Base-by-base conservation (phyloP, 2,329 filamentous ascomycete species). In the Graphilbum sp. region DNA sequence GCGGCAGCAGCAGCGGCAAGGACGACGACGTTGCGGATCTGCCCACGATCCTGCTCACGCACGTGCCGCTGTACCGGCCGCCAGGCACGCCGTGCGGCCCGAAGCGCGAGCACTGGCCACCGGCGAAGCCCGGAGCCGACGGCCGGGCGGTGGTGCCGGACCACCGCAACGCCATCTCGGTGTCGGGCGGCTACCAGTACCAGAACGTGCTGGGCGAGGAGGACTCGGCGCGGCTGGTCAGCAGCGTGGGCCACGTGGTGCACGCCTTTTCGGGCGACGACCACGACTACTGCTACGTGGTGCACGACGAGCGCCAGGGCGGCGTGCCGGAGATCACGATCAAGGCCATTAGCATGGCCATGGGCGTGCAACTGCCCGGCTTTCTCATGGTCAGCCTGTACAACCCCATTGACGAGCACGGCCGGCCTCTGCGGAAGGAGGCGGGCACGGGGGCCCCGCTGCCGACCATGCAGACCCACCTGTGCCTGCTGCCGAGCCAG, bases 231-330 rank as follows among this genome's bases (percentile, higher is more conserved):
- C 75, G 77, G 37, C 63, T 98, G 29, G 63, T 94, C 32, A 69
- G 78, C 42, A 82, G 77, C 45, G 66, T 94, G 25, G 86, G 85
- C 25, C 83, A 90, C 44, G 73, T 96, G 12, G 67, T 74, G 3
- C 80, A 90, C 46, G 80, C 87, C 32, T 98, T 96, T 53, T 94
- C 86, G 0, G 90, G 90, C 11, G 90, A 98, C 50, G 90, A 98
- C 52, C 90, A 98, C 60, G 90, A 98, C 60, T 95, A 96, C 60
- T 98, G 90, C 59, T 87, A 94, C 51, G 62, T 96, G 7, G 67
- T 77, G 1, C 90, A 98, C 56, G 73, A 75, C 3, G 67, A 72
- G 16, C 73, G 77, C 42, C 75, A 75, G 45, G 68, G 67, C 25
- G 70, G 67, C 20, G 72, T 79, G 24, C 66, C 64, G 35, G 90